Base-by-base conservation (phyloP, 345 rosid species). In the Populus ilicifolia region DNA sequence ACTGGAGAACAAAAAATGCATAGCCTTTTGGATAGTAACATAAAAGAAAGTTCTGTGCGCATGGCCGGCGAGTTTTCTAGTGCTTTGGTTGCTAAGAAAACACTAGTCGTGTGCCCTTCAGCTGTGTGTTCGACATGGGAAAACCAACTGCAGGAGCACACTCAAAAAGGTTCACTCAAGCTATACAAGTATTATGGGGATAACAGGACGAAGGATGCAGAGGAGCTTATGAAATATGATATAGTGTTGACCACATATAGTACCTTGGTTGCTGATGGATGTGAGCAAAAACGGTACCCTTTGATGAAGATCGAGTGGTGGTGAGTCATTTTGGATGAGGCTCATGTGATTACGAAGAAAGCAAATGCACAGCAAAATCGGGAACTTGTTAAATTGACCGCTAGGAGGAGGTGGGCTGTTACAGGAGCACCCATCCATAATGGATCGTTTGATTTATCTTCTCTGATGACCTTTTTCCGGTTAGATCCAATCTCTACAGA, bases 401-500 rank as follows among this genome's bases (percentile, higher is more conserved):
- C 93, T 74, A 80, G 77, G 69, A 35, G 89, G 76, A 89, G 94
- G 77, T 94, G 98, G 98, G 94, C 77, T 64, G 97, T 94, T 71
- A 94, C 97, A 30, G 97, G 98, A 81, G 91, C 94, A 16, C 98
- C 97, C 38, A 93, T 92, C 61, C 98, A 94, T 83, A 94, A 94
- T 80, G 93, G 94, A 43, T 89, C 94, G 2, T 70, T 79, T 46
- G 94, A 94, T 81, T 79, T 93, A 86, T 90, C 85, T 82, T 91
- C 97, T 48, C 71, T 92, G 86, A 92, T 94, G 97, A 89, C 87
- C 2, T 94, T 94, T 84, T 75, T 94, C 80, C 89, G 76, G 61
- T 94, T 92, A 81, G 93, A 93, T 77, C 97, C 97, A 9, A 91
- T 94, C 72, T 91, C 97, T 7, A 86, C 89, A 30, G 90, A 87